phyloP scores from a whole-genome alignment of 495 filamentous ascomycete genomes.

The Sporormia fimetaria region DNA sequence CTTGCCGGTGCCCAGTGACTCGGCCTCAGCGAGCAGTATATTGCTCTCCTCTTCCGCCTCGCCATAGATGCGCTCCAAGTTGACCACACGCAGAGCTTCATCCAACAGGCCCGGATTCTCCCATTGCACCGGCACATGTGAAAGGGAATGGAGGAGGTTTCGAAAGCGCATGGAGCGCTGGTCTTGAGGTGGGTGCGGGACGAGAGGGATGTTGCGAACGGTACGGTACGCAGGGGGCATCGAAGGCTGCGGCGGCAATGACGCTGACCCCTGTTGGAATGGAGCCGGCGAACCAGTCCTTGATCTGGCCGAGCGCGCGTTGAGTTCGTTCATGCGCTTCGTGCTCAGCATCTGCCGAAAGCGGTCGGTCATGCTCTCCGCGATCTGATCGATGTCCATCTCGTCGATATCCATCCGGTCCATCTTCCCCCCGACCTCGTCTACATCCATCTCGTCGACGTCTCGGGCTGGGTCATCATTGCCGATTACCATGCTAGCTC shows the following conservation, averaged over 20 bases:
- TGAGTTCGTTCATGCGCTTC: conserved; percentile 69
- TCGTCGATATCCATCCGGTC: conserved; percentile 7
- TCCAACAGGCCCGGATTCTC: conserved; percentile 95
- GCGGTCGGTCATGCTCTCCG: conserved; percentile 43
- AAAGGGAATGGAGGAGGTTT: conserved; percentile 68
- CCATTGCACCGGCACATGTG: conserved; percentile 77
- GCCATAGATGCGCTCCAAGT: conserved; percentile 81
- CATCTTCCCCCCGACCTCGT: too few relatives aligned
- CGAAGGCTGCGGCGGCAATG: conserved; percentile 10
- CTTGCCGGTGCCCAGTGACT: conserved; percentile 61
- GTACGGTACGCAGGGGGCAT: conserved; percentile 52
- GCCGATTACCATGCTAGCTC: too few relatives aligned
- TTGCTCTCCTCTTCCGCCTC: conserved; percentile 90
- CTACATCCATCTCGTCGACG: too few relatives aligned
- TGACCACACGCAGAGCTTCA: conserved; percentile 76
- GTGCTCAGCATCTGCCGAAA: conserved; percentile 71
- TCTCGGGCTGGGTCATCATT: too few relatives aligned
- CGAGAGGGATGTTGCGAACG: conserved; percentile 62
- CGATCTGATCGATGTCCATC: conserved; percentile 27
- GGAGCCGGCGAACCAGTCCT: conserved; percentile 46
- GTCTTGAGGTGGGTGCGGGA: conserved; percentile 68
- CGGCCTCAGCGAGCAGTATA: conserved; percentile 73
- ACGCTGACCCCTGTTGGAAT: conserved; percentile 32
- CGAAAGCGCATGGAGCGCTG: conserved; percentile 66
- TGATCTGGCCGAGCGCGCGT: conserved; percentile 37